A percentile compares a stretch with the other conserved stretches of the same genome.
These are phyloP conservation scores for Pyricularia grisea DNA, from an alignment of 2,329 filamentous ascomycete species.

Conservation along the genomic window DNA sequence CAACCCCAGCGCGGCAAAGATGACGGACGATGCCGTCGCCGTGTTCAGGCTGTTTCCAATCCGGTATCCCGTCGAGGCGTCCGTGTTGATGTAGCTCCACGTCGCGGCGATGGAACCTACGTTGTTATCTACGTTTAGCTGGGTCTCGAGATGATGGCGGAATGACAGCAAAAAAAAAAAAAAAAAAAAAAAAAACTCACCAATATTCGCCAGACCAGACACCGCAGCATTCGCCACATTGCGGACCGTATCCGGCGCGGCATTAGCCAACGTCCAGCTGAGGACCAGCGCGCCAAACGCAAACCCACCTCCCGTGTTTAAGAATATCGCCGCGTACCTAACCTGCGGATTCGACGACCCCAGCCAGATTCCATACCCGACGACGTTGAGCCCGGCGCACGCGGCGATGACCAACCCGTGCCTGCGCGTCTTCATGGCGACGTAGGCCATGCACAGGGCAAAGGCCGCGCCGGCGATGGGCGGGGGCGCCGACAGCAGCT, in stretches of 20 bases:
- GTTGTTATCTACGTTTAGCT: neutral
- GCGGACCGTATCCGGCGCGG: constrained; percentile 17
- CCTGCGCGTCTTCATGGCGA: constrained; percentile 17
- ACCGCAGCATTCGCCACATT: constrained; percentile 18
- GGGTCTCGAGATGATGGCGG: too few species aligned
- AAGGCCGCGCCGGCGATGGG: constrained; percentile 15
- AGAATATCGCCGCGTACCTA: constrained; percentile 17
- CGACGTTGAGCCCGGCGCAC: constrained; percentile 14
- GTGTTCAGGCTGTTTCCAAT: constrained; percentile 17
- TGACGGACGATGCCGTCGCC: constrained; percentile 15
- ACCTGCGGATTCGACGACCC: constrained; percentile 14
- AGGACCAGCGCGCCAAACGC: constrained; percentile 15
- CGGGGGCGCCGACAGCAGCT: constrained; percentile 16
- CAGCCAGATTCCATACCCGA: constrained; percentile 18
- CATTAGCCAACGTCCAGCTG: constrained; percentile 18
- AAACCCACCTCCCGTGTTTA: constrained; percentile 17
- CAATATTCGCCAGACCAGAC: constrained; percentile 17
- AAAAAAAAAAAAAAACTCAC: constrained; percentile 8
- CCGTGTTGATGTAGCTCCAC: constrained; percentile 19
- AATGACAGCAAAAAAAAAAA: neutral
- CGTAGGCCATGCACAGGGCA: constrained; percentile 15
- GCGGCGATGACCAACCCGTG: constrained; percentile 16
- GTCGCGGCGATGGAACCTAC: constrained; percentile 18
- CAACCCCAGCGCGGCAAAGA: constrained; percentile 13
- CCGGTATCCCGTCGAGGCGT: constrained; percentile 16